These are phyloP conservation scores for Hyaloscypha variabilis DNA, from an alignment of 495 filamentous ascomycete genomes.

Conservation along the genomic window DNA sequence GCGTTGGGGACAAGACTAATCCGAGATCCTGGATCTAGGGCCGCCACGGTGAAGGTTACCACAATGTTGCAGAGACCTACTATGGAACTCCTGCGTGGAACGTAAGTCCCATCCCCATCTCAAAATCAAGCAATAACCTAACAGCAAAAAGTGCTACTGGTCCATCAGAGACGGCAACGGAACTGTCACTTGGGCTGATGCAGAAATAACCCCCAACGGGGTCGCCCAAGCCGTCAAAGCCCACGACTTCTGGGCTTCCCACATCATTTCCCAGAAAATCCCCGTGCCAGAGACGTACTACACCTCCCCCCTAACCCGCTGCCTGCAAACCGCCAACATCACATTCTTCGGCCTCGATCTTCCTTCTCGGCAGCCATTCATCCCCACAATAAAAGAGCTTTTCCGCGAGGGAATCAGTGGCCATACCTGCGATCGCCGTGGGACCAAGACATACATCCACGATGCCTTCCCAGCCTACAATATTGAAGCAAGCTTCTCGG, in stretches of 20 bases:
- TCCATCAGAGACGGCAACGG: slow-evolving; percentile 68
- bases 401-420: slow-evolving; percentile 71
- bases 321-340: slow-evolving; percentile 64
- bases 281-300: slow-evolving; percentile 68
- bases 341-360: slow-evolving; percentile 60
- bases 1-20: too few species aligned
- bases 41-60: slow-evolving; percentile 72
- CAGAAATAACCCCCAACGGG: slow-evolving; percentile 63
- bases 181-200: slow-evolving; percentile 68
- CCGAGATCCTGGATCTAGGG: too few species aligned
- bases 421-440: slow-evolving; percentile 79
- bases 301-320: slow-evolving; percentile 68
- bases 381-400: slow-evolving; percentile 67
- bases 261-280: slow-evolving; percentile 54
- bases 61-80: slow-evolving; percentile 64
- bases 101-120: slow-evolving; percentile 38
- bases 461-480: slow-evolving; percentile 57
- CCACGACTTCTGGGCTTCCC: slow-evolving; percentile 62
- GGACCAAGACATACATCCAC: slow-evolving; percentile 58
- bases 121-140: neutral
- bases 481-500: slow-evolving; percentile 65
- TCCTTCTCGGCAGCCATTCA: slow-evolving; percentile 52
- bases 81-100: slow-evolving; percentile 74
- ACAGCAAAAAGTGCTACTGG: slow-evolving; percentile 62
- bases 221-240: slow-evolving; percentile 62